A percentile compares a stretch with the other conserved stretches of the same genome.
Conservation (phyloP, 768 basidiomycete genomes). For the Tylopilus sp. region DNA sequence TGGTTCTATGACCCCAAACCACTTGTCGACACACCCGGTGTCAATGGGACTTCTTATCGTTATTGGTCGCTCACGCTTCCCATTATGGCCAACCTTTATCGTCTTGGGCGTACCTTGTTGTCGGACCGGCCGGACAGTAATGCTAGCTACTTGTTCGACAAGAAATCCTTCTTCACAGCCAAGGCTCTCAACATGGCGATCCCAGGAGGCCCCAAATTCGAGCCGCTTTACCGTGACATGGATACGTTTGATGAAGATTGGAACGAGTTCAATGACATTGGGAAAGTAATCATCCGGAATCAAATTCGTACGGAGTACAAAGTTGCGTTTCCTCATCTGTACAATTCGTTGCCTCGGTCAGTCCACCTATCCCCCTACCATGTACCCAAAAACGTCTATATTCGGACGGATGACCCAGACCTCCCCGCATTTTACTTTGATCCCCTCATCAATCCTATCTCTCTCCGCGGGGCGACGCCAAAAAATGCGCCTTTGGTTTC, state of each 20-base stretch:
- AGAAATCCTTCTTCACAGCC: slow-evolving; percentile 96
- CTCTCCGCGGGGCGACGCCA: slow-evolving; percentile 78
- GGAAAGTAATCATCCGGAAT: slow-evolving; percentile 98
- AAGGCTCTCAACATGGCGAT: slow-evolving; percentile 97
- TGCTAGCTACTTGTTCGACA: slow-evolving; percentile 92
- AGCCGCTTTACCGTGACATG: slow-evolving; percentile 96
- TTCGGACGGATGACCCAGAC: slow-evolving; percentile 99
- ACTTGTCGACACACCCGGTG: slow-evolving; percentile 80
- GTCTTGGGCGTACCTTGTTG: slow-evolving; percentile 88
- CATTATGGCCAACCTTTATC: slow-evolving; percentile 94
- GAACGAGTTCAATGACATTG: slow-evolving; percentile 99
- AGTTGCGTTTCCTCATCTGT: slow-evolving; percentile 97
- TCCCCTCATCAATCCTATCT: slow-evolving; percentile 96
- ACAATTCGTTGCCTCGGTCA: slow-evolving; percentile 95
- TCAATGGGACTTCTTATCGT: slow-evolving; percentile 91
- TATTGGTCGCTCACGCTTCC: slow-evolving; percentile 93
- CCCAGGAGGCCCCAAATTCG: slow-evolving; percentile 97
- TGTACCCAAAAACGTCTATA: slow-evolving; percentile 94
- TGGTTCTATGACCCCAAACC: slow-evolving; percentile 99
- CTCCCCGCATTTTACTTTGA: slow-evolving; percentile 99
- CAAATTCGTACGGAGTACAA: slow-evolving; percentile 99
- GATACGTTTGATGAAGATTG: slow-evolving; percentile 98
- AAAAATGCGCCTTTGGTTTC: slow-evolving; percentile 81
- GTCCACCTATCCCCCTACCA: slow-evolving; percentile 93
- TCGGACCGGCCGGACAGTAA: slow-evolving; percentile 93